Base-by-base conservation (phyloP, 192 early-diverging fungal genomes). In the Linnemannia hyalina region DNA sequence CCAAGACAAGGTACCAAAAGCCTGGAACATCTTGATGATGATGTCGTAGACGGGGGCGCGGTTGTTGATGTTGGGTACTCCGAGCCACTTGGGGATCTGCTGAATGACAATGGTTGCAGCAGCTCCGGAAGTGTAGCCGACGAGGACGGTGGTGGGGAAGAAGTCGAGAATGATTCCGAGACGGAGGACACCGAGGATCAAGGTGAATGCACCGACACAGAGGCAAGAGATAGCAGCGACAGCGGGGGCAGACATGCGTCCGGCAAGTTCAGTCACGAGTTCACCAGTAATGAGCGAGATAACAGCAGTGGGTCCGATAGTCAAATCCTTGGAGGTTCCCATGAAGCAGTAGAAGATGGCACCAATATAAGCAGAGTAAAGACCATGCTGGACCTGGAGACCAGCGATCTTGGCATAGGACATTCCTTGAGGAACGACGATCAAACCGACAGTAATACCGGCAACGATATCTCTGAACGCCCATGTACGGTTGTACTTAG, bases 121-220 rank as follows among this genome's bases (percentile, higher is more conserved):
- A 29, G 95, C 94, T 13, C 97, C 97, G 3, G 96, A 93, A 79
- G 95, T 97, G 83, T 98, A 99, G 0, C 97, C 97, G 1, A 95
- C 94, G 79, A 99, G 94, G 38, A 95, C 95, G 1, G 97, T 93
- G 29, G 91, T 85, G 38, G 95, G 94, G 80, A 99, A 96, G 80
- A 98, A 97, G 80, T 97, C 95, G 54, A 98, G 94, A 41, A 98
- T 88, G 70, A 96, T 91, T 9, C 97, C 97, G 20, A 99, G 89
- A 9, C 96, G 94, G 23, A 98, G 81, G 15, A 97, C 74, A 32
- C 97, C 97, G 42, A 99, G 77, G 55, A 91, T 87, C 20, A 93
- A 88, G 22, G 95, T 83, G 35, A 97, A 89, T 29, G 95, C 81
- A 29, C 97, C 97, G 57, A 83, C 82, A 60, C 82, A 83, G 9